Conservation (phyloP, 1,139 yeast genomes). For the Torulaspora globosa region DNA sequence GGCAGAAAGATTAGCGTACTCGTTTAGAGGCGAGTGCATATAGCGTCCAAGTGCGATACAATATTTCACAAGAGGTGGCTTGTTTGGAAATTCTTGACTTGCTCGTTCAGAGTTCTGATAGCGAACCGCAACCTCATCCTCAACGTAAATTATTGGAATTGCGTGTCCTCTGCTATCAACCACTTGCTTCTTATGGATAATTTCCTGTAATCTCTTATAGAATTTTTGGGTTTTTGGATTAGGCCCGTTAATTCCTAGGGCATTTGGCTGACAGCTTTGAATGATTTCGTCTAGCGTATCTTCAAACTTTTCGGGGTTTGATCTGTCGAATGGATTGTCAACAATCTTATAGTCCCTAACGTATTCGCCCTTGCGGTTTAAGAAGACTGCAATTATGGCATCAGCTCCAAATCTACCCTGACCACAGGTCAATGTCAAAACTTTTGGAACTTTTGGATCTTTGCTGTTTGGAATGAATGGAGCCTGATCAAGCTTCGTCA, state of each 20-base stretch:
- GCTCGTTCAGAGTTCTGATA: constrained; percentile 82
- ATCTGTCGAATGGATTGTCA: constrained; percentile 52
- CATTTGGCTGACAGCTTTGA: constrained; percentile 66
- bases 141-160: constrained; percentile 66
- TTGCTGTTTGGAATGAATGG: constrained; percentile 81
- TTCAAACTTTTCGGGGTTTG: constrained; percentile 50
- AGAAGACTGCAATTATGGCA: constrained; percentile 77
- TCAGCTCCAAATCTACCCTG: constrained; percentile 75
- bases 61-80: constrained; percentile 76
- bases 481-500: constrained; percentile 80
- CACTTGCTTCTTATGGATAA: constrained; percentile 56
- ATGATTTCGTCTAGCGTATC: constrained; percentile 56
- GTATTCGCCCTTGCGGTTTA: constrained; percentile 78
- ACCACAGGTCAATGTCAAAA: constrained; percentile 79
- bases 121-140: constrained; percentile 89
- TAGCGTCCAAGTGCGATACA: constrained; percentile 88
- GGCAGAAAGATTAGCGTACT: constrained; percentile 69
- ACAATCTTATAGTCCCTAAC: constrained; percentile 75
- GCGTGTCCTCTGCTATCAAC: constrained; percentile 45
- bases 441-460: constrained; percentile 82
- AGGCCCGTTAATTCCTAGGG: constrained; percentile 84
- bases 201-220: constrained; percentile 52
- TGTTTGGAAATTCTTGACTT: constrained; percentile 75
- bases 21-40: constrained; percentile 84
- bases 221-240: constrained; percentile 68